Percentiles rank a stretch among this genome's conserved stretches.
phyloP scores from a whole-genome alignment of 305 asterid genomes.

The Plantago coronopus region DNA sequence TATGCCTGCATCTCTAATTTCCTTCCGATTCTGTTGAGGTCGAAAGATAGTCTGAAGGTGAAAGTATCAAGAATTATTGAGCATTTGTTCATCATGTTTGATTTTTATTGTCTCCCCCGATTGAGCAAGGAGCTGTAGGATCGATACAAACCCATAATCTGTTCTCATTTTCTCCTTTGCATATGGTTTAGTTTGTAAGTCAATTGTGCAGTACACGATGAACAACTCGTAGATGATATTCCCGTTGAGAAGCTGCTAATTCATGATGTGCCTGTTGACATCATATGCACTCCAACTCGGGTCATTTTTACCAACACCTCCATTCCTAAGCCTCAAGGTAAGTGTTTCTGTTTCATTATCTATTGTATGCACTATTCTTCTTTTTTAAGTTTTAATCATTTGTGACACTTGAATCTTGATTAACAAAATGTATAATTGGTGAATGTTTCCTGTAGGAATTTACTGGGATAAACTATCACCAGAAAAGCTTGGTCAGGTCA shows the following conservation, averaged over 20 bases:
- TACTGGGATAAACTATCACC: constrained; percentile 95
- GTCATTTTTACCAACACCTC: constrained; percentile 71
- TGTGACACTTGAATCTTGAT: neutral
- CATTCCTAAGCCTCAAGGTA: constrained; percentile 96
- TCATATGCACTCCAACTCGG: constrained; percentile 83
- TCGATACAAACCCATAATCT: too few species aligned
- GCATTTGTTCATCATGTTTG: too few species aligned
- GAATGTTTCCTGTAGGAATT: constrained; percentile 45
- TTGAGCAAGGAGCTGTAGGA: too few species aligned
- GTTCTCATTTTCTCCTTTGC: neutral
- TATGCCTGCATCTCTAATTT: neutral
- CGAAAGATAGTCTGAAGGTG: neutral
- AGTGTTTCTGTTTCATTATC: constrained; percentile 19
- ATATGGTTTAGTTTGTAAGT: neutral
- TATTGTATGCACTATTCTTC: neutral
- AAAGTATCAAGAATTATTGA: neutral
- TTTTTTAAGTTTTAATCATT: neutral
- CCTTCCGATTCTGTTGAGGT: too few species aligned
- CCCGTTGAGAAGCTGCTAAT: constrained; percentile 69
- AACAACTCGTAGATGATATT: constrained; percentile 78
- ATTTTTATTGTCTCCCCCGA: too few species aligned
- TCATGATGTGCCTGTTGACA: constrained; percentile 93
- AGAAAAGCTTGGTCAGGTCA: constrained; percentile 81
- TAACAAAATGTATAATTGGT: neutral
- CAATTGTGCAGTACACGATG: constrained; percentile 64